These are phyloP conservation scores for Xylaria castorea DNA, from an alignment of 495 filamentous ascomycete genomes.

Conservation along the genomic window DNA sequence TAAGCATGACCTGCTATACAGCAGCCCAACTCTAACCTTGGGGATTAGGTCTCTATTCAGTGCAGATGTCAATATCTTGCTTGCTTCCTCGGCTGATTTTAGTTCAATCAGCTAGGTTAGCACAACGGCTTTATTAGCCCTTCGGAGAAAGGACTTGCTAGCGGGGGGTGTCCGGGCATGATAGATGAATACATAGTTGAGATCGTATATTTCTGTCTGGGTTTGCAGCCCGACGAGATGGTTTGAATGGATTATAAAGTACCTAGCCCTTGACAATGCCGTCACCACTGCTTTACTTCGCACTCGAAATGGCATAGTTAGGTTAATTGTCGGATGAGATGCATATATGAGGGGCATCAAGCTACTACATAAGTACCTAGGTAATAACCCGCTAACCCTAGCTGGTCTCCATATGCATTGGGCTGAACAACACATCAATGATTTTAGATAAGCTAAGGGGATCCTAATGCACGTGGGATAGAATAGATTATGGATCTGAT, in stretches of 20 bases:
- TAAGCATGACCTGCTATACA: background rate
- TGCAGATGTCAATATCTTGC: background rate
- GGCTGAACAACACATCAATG: background rate
- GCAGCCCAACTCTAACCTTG: background rate
- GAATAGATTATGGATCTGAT: background rate
- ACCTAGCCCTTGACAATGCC: background rate
- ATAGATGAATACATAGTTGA: background rate
- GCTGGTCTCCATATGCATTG: background rate
- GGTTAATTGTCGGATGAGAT: background rate
- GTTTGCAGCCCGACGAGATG: background rate
- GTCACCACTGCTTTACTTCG: background rate
- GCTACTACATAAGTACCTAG: too few species aligned
- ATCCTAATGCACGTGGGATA: slow-evolving; percentile 11
- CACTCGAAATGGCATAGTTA: background rate
- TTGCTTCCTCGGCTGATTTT: background rate
- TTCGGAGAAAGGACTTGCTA: background rate
- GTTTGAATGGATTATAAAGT: background rate
- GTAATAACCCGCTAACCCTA: background rate
- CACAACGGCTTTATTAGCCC: background rate
- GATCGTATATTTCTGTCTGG: background rate
- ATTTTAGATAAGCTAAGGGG: background rate
- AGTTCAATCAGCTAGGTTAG: background rate
- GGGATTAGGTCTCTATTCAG: background rate
- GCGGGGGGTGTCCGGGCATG: background rate
- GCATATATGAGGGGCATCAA: background rate